Evolutionary conservation across 192 early-diverging fungal species (phyloP), one percentile per base, ranked within the genome.

Genomic region (Coemansia sp.): DNA sequence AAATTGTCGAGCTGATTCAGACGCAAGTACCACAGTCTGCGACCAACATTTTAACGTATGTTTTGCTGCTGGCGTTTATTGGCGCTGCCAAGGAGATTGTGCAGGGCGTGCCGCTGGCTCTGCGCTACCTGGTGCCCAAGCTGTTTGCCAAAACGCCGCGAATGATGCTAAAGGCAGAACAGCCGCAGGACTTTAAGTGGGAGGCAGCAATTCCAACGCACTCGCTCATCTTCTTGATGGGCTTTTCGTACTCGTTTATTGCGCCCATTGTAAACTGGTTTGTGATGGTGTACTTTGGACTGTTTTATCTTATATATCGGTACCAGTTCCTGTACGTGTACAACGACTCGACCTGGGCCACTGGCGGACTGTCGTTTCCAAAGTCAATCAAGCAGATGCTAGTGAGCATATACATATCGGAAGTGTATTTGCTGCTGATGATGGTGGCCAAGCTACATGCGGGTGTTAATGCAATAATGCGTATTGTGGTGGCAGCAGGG

Each of bases 291-390:
- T 93, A 90, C 78, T 96, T 90, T 71, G 78, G 72, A 9, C 63
- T 94, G 17, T 86, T 84, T 24, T 88, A 87, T 57, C 56, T 92
- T 50, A 92, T 92, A 9, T 94, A 92, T 69, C 67, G 83, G 0
- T 92, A 96, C 75, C 89, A 92, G 69, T 89, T 96, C 67, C 76
- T 91, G 37, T 92, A 90, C 51, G 90, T 92, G 3, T 90, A 88
- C 66, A 79, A 86, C 24, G 75, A 83, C 35, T 50, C 69, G 1
- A 51, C 48, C 1, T 78, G 83, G 66, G 74, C 83, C 48, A 84
- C 87, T 1, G 87, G 85, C 19, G 90, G 90, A 2, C 75, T 88
- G 38, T 80, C 84, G 21, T 92, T 86, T 61, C 86, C 88, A 0
- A 73, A 71, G 41, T 73, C 84, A 11, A 75, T 88, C 37, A 83